phyloP scores from a whole-genome alignment of 1,139 yeast species.

The Pichia sp. region DNA sequence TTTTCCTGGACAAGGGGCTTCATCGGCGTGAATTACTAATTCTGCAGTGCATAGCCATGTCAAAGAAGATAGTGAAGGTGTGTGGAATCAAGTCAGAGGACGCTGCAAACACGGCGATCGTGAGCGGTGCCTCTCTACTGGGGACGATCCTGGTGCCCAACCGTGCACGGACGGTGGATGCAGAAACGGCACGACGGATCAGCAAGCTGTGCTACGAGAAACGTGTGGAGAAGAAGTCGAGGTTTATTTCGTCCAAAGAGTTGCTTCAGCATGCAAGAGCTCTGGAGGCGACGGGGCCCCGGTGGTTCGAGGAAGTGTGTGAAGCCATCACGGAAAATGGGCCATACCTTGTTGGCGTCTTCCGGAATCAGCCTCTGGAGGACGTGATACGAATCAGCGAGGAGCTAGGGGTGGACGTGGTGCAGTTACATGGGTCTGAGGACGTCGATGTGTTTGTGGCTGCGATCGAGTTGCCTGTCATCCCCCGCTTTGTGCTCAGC shows the following conservation, averaged over 20 bases:
- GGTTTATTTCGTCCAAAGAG: conserved; percentile 21
- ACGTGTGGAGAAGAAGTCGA: conserved; percentile 21
- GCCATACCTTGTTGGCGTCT: conserved; percentile 84
- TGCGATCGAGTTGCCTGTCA: conserved; percentile 46
- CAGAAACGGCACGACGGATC: conserved; percentile 51
- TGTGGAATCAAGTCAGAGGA: conserved; percentile 73
- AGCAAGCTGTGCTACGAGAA: conserved; percentile 34
- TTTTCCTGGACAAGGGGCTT: too few relatives aligned
- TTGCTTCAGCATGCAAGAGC: conserved; percentile 17
- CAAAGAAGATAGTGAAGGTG: conserved; percentile 52
- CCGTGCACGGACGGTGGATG: conserved; percentile 64
- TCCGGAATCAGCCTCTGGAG: conserved; percentile 70
- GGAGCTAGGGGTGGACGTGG: conserved; percentile 59
- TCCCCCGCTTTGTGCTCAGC: conserved; percentile 67
- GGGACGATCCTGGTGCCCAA: conserved; percentile 88
- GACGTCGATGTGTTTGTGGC: conserved; percentile 49
- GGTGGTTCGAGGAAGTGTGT: conserved; percentile 37
- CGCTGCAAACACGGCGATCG: conserved; percentile 67
- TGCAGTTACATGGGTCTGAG: conserved; percentile 89
- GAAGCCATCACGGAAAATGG: conserved; percentile 44
- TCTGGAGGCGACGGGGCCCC: conserved; percentile 23
- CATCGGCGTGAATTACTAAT: neutral
- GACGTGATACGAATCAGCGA: conserved; percentile 50
- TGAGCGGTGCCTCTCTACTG: conserved; percentile 65
- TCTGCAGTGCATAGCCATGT: conserved; percentile 5